These are phyloP conservation scores for Xylaria sp. DNA, from an alignment of 2,329 filamentous ascomycete genomes.

Conservation along the genomic window DNA sequence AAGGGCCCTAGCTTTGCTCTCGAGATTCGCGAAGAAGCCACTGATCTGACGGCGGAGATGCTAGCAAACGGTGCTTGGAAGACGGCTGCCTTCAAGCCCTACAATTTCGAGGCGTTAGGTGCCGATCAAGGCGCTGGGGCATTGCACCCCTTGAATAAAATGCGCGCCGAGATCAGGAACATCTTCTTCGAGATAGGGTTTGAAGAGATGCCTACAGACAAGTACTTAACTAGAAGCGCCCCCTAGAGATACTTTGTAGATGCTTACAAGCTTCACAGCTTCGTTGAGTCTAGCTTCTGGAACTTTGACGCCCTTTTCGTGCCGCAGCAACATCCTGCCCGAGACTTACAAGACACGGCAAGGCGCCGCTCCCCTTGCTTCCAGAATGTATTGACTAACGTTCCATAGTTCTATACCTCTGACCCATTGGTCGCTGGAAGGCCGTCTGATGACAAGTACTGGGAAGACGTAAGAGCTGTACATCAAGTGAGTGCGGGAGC, in stretches of 20 bases:
- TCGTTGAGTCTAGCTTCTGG: constrained; percentile 94
- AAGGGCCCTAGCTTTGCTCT: constrained; percentile 90
- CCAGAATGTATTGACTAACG: background rate
- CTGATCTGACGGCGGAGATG: constrained; percentile 96
- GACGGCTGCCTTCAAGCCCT: constrained; percentile 84
- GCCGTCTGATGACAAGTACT: constrained; percentile 78
- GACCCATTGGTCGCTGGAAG: constrained; percentile 80
- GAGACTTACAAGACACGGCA: constrained; percentile 89
- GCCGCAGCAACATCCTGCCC: constrained; percentile 91
- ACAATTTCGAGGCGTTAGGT: constrained; percentile 61
- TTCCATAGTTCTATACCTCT: constrained; percentile 79
- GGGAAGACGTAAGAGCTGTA: constrained; percentile 83
- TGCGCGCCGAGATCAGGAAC: constrained; percentile 88
- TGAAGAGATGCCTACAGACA: constrained; percentile 88
- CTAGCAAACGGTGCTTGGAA: constrained; percentile 88
- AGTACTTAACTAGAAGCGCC: background rate
- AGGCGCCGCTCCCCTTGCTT: background rate
- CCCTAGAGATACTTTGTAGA: background rate
- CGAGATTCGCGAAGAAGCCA: constrained; percentile 90
- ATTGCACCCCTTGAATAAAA: constrained; percentile 83
- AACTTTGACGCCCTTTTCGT: constrained; percentile 98
- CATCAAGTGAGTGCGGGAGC: constrained; percentile 64
- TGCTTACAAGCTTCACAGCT: constrained; percentile 10
- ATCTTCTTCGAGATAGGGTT: constrained; percentile 99
- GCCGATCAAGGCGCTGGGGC: constrained; percentile 66